Base-by-base conservation (phyloP, 2,329 filamentous ascomycete species). In the Cercospora zeae-maydis region DNA sequence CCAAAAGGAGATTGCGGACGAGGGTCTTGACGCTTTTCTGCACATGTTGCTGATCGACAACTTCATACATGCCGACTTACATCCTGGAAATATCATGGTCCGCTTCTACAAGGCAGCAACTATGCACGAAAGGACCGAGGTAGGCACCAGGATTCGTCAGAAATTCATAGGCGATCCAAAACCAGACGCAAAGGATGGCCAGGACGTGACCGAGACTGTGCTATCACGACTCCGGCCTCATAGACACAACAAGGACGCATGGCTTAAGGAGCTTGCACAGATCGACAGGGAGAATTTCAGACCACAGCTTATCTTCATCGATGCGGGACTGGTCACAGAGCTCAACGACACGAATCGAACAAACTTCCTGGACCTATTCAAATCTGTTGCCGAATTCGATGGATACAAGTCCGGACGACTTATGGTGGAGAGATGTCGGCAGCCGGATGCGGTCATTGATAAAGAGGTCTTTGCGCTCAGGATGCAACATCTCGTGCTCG, bases 11-110 rank as follows among this genome's bases (percentile, higher is more conserved):
- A 96, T 99, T 66, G 93, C 95, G 3, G 88, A 96, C 62, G 93
- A 98, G 78, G 95, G 95, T 0, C 84, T 99, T 0, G 93, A 99
- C 75, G 93, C 93, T 2, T 99, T 99, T 77, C 79, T 99, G 55
- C 91, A 93, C 72, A 99, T 99, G 95, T 81, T 99, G 14, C 83
- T 99, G 11, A 88, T 99, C 39, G 95, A 99, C 76, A 99, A 99
- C 75, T 99, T 99, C 75, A 88, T 97, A 27, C 95, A 99, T 74
- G 93, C 95, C 4, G 95, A 99, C 74, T 80, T 99, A 31, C 95
- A 99, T 74, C 95, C 95, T 0, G 95, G 95, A 27, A 99, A 99
- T 75, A 98, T 99, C 78, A 98, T 99, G 93, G 93, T 99, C 52
- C 92, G 96, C 66, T 99, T 99, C 80, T 97, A 98, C 78, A 88